These are phyloP conservation scores for Besnoitia besnoiti DNA, from an alignment of 169 alveolate genomes.

Conservation along the genomic window DNA sequence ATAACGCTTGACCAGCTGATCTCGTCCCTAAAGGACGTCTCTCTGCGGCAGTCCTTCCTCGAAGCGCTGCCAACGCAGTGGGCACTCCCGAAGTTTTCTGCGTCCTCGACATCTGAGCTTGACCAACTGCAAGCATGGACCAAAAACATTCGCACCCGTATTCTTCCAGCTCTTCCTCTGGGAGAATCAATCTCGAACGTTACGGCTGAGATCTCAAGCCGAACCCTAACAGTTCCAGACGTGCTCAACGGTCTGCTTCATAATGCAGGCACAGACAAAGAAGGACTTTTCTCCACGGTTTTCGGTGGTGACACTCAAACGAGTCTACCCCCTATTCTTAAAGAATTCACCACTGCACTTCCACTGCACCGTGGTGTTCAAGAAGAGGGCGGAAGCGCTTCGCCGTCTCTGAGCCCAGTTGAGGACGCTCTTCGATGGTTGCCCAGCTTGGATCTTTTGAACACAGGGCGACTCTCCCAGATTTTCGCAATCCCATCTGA, in stretches of 20 bases:
- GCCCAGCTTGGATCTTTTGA: not conserved
- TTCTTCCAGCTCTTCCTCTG: not conserved
- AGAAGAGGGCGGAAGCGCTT: not conserved
- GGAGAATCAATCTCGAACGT: not conserved
- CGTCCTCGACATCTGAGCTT: constrained; percentile 18
- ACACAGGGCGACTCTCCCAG: not conserved
- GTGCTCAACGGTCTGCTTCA: not conserved
- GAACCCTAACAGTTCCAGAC: not conserved
- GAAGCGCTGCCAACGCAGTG: constrained; percentile 18
- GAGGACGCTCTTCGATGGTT: not conserved
- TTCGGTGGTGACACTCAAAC: not conserved
- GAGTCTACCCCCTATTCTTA: not conserved
- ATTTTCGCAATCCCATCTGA: constrained; percentile 32
- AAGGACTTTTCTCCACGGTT: not conserved
- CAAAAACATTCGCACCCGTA: not conserved
- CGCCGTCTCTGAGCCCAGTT: not conserved
- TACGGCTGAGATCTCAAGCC: not conserved
- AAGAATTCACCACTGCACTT: not conserved
- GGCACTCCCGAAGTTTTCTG: constrained; percentile 30
- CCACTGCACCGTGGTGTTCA: not conserved
- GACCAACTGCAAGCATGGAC: not conserved
- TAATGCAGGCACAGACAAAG: not conserved
- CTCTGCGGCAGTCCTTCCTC: not conserved
- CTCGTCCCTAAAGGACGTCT: not conserved
- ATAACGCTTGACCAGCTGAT: not conserved